Base-by-base conservation (phyloP, 192 early-diverging fungal genomes). In the Pilaira anomala region DNA sequence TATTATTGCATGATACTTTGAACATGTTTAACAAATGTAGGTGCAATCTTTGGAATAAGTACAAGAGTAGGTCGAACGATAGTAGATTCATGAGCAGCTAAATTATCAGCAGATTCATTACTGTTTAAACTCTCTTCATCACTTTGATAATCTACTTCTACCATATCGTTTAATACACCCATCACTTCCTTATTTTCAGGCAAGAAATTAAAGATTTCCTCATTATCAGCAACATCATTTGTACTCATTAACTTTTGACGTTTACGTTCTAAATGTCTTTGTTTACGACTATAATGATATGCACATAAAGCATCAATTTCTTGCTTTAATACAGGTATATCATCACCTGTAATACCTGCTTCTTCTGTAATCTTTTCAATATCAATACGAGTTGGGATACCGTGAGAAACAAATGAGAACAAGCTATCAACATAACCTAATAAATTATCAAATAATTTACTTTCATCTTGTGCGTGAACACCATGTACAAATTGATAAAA, bases 401-500 rank as follows among this genome's bases (percentile, higher is more conserved):
- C 82, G 0, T 54, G 68, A 2, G 68, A 21, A 67, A 83, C 68
- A 29, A 80, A 77, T 9, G 53, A 41, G 3, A 80, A 50, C n/a
- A 80, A 18, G 1, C 60, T 51, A 29, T 80, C 78, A 28, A 82
- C 67, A 67, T 76, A 85, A 11, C 52, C 55, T 0, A 80, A 49
- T 8, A 85, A 55, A n/a, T 76, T 69, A 26, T 65, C 69, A 70
- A 85, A 85, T 12, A 85, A 62, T 2, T 73, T 65, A 1, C 68
- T 61, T 16, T 72, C 65, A 29, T 85, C 80, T 21, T 80, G 63
- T 13, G 68, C 67, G 48, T 85, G 75, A 18, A 85, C 76, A 21
- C 72, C 71, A 40, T 85, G 78, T 8, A 85, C 80, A 71, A 82
- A 85, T 16, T 58, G 60, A 48, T 85, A 85, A 48, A 85, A 85